Base-by-base conservation (phyloP, 352 stramenopile species). In the Phytopythium sindhum region DNA sequence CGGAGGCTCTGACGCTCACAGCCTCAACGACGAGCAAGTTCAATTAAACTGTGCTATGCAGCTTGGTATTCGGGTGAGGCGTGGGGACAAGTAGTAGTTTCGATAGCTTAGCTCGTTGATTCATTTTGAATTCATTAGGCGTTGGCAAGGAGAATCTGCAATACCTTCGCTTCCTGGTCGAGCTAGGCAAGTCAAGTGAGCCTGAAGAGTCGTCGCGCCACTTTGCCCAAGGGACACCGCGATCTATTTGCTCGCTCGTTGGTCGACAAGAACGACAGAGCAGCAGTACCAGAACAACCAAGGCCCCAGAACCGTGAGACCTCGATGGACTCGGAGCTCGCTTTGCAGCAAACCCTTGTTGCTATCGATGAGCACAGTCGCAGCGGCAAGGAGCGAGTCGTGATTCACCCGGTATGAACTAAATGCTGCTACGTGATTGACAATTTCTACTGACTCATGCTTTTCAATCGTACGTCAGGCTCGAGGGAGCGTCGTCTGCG, bases 401-500 rank as follows among this genome's bases (percentile, higher is more conserved):
- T 73, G 54, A 69, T 72, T 57, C 72, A 79, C 44, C 72, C 66
- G 54, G 69, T 79, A 67, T 24, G 66, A 10, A 3, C 3, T 19
- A 9, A 1, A 26, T 7, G 6, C 42, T 12, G 15, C 17, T 4
- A 14, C 19, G 37, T 8, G 9, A 6, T 61, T 24, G 2, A 37
- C 9, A 15, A 12, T 11, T 2, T 33, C 2, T 15, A 42, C 17
- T 15, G 2, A 15, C 56, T 51, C 8, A 51, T 17, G 15, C 21
- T 21, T 8, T 39, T 23, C 15, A 17, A 8, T 33, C 48, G 6
- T 3, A 6, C 56, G 62, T 26, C 28, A 86, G 77, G 73, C 59
- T 63, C 77, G 77, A 47, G 61, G 65, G 5, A 78, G 73, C 47
- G 53, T 86, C 9, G 69, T 95, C 11, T 85, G 70, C 7, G 63